Evolutionary conservation across 305 asterid genomes (phyloP), one percentile per base, ranked within the genome.

Genomic region (Rubia tinctorum): DNA sequence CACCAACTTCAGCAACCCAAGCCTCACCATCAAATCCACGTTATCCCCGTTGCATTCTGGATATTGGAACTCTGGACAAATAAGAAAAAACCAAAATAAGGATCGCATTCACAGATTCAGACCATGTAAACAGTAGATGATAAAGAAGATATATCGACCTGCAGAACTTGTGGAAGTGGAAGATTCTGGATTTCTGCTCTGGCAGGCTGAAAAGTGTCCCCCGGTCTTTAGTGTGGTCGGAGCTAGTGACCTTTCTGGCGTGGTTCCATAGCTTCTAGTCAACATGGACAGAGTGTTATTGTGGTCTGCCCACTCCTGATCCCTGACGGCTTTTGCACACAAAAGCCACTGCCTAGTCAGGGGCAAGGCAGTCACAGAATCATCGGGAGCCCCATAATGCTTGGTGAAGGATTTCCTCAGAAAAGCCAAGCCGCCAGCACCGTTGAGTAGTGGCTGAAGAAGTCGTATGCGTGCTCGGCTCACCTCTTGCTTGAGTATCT

Each of bases 401-500:
- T 55, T 83, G 75, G 91, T 75, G 79, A 92, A 95, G 79, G 95
- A 86, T 79, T 82, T 92, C 81, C 83, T 86, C 70, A 95, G 87
- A 80, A 81, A 95, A 70, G 87, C 87, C 61, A 92, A 71, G 74
- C 92, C 98, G 73, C 85, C 94, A 49, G 96, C 87, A 43, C 99
- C 99, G 80, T 88, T 92, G 75, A 95, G 76, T 75, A 85, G 69
- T 2, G 99, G 98, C 77, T 92, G 96, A 80, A 95, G 78, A 79
- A 95, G 79, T 75, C 82, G 86, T 80, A 95, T 86, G 53, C 90
- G 94, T 9, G 92, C 92, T 87, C 82, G 90, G 91, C 98, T 90
- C 53, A 92, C 83, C 77, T 95, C 96, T 77, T 88, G 88, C 84
- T 89, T 92, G 67, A 95, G 95, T 61, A 78, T 90, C 99, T 95